phyloP scores from a whole-genome alignment of 2,329 filamentous ascomycete species.

The Alternaria conjuncta region DNA sequence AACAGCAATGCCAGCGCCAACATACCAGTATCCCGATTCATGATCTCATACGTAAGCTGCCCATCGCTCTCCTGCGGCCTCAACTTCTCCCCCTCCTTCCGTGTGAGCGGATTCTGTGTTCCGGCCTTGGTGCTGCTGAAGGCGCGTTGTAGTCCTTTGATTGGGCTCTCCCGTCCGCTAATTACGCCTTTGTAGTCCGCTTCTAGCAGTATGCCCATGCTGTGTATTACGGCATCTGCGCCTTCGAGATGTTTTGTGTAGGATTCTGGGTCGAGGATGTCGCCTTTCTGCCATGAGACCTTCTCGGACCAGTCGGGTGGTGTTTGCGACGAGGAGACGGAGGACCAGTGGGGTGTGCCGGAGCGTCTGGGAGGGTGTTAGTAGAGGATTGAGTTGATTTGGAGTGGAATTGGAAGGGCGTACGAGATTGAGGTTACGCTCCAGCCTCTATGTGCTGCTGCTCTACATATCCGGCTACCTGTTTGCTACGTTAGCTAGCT shows the following conservation, averaged over 20 bases:
- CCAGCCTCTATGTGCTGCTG: slow-evolving; percentile 85
- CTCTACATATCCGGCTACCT: slow-evolving; percentile 86
- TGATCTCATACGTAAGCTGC: slow-evolving; percentile 92
- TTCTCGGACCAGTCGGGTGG: slow-evolving; percentile 81
- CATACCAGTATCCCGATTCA: slow-evolving; percentile 83
- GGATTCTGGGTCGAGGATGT: slow-evolving; percentile 81
- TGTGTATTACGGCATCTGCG: slow-evolving; percentile 88
- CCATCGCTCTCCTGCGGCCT: slow-evolving; percentile 70
- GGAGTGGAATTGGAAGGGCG: background rate
- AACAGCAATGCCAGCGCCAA: background rate
- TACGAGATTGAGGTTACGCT: slow-evolving; percentile 92
- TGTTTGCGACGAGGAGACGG: slow-evolving; percentile 72
- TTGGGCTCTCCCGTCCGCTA: slow-evolving; percentile 80
- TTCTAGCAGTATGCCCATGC: slow-evolving; percentile 94
- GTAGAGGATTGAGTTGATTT: background rate
- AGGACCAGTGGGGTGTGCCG: slow-evolving; percentile 84
- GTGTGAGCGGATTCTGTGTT: slow-evolving; percentile 73
- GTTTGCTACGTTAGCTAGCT: background rate
- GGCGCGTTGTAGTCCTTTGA: slow-evolving; percentile 77
- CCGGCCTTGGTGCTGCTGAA: slow-evolving; percentile 71
- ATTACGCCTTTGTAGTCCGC: slow-evolving; percentile 96
- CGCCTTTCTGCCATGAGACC: slow-evolving; percentile 86
- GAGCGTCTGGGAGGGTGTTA: slow-evolving; percentile 69
- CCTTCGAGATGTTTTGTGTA: slow-evolving; percentile 78
- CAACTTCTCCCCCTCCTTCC: slow-evolving; percentile 63